Percentiles rank a stretch among this genome's conserved stretches.
These are phyloP conservation scores for Raphanus sativus DNA, from an alignment of 345 rosid species.

Conservation along the genomic window DNA sequence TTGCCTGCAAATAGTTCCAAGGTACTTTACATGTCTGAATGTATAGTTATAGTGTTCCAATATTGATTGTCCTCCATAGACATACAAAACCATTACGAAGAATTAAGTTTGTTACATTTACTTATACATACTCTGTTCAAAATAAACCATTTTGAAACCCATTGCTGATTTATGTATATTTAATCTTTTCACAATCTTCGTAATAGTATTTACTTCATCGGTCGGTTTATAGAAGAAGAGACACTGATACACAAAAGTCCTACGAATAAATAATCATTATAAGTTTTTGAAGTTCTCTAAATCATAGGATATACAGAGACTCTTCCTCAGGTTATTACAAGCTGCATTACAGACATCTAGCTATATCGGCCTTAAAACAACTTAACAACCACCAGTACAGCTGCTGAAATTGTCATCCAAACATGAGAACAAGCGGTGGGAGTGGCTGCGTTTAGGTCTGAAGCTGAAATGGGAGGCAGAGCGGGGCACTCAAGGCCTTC, in stretches of 20 bases:
- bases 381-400: constrained; percentile 26
- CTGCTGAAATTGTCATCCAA: constrained; percentile 21
- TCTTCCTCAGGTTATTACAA: background rate
- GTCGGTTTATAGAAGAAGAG: constrained; percentile 6
- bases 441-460: constrained; percentile 15
- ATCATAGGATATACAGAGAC: background rate
- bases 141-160: background rate
- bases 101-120: background rate
- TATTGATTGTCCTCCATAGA: background rate
- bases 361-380: constrained; percentile 26
- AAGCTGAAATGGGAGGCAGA: constrained; percentile 27
- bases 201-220: background rate
- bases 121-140: background rate
- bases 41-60: constrained; percentile 11
- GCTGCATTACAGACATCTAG: background rate
- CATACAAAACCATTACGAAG: constrained; percentile 6
- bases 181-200: background rate
- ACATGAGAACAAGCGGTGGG: constrained; percentile 5
- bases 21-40: background rate
- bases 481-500: constrained; percentile 60
- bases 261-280: background rate
- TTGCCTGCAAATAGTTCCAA: background rate
- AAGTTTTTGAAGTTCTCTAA: background rate
- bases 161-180: background rate
- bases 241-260: constrained; percentile 10